A percentile compares a stretch with the other conserved stretches of the same genome.
Evolutionary conservation across 2,329 filamentous ascomycete species (phyloP).

Genomic region (Phialophora expanda): DNA sequence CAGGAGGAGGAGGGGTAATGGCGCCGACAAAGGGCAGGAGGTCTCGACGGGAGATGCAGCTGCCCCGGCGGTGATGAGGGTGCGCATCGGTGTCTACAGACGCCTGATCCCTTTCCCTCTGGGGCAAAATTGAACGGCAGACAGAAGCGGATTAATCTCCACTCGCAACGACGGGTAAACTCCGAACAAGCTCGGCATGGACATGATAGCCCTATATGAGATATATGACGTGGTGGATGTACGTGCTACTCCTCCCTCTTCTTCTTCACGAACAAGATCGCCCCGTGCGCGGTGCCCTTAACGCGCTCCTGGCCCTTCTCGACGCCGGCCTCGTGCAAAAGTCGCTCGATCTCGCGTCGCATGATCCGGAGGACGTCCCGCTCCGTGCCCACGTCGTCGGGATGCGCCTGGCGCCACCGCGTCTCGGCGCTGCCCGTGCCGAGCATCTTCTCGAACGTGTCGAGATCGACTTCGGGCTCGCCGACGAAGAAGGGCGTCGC

Average conservation of each 20-base stretch:
- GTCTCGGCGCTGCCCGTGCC: conserved; percentile 48
- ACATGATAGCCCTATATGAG: too few relatives aligned
- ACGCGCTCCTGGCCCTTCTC: conserved; percentile 38
- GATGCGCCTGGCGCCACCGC: conserved; percentile 49
- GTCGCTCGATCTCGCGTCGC: conserved; percentile 38
- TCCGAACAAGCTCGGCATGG: too few relatives aligned
- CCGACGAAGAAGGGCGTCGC: conserved; percentile 41
- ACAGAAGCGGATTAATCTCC: too few relatives aligned
- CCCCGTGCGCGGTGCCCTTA: conserved; percentile 26
- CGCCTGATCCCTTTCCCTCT: too few relatives aligned
- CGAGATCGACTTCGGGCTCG: conserved; percentile 38
- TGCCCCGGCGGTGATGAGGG: not conserved
- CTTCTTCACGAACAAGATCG: conserved; percentile 37
- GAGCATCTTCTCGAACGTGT: conserved; percentile 41
- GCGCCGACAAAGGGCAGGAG: not conserved
- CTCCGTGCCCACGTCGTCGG: conserved; percentile 42
- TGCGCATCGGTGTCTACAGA: too few relatives aligned
- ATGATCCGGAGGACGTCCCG: conserved; percentile 43
- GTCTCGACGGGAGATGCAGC: not conserved
- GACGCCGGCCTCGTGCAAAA: conserved; percentile 52
- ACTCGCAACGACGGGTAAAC: too few relatives aligned
- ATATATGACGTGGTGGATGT: not conserved
- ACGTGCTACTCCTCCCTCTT: not conserved
- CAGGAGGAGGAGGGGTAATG: not conserved
- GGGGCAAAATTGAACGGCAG: too few relatives aligned